Conservation (phyloP, 2,329 filamentous ascomycete genomes). For the Leptodontidium sp. region DNA sequence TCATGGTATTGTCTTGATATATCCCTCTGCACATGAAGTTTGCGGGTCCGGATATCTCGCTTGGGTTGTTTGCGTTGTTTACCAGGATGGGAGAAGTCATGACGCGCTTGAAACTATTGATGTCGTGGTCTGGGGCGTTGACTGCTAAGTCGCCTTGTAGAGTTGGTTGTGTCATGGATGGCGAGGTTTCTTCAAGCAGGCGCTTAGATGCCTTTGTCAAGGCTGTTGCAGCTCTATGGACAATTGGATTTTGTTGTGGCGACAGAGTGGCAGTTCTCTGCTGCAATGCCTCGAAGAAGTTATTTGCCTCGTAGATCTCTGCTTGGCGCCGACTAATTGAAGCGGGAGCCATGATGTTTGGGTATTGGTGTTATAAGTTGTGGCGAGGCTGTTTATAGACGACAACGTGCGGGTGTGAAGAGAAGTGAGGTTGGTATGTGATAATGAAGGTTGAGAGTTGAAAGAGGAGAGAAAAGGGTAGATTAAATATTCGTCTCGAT, state of each 20-base stretch:
- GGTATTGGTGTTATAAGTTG: too few species aligned
- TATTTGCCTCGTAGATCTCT: background rate
- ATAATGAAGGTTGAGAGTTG: too few species aligned
- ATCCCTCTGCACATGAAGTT: too few species aligned
- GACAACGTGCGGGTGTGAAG: too few species aligned
- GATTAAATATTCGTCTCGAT: too few species aligned
- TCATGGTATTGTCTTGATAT: too few species aligned
- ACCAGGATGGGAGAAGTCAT: background rate
- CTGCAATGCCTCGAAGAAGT: background rate
- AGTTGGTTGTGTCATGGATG: background rate
- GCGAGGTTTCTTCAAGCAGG: background rate
- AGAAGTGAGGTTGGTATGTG: too few species aligned
- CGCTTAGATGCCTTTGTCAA: background rate
- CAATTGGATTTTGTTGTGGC: background rate
- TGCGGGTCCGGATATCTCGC: too few species aligned
- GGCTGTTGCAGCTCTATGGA: background rate
- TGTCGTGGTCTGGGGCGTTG: background rate
- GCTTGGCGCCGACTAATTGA: background rate
- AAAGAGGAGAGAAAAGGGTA: too few species aligned
- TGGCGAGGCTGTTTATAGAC: too few species aligned
- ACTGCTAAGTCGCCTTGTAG: background rate
- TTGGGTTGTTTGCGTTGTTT: too few species aligned
- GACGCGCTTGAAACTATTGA: background rate
- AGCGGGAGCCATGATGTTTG: too few species aligned
- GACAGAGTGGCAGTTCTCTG: background rate